Percentiles rank a stretch among this genome's conserved stretches.
phyloP scores from a whole-genome alignment of 805 yeast genomes.

The Ogataea henricii region DNA sequence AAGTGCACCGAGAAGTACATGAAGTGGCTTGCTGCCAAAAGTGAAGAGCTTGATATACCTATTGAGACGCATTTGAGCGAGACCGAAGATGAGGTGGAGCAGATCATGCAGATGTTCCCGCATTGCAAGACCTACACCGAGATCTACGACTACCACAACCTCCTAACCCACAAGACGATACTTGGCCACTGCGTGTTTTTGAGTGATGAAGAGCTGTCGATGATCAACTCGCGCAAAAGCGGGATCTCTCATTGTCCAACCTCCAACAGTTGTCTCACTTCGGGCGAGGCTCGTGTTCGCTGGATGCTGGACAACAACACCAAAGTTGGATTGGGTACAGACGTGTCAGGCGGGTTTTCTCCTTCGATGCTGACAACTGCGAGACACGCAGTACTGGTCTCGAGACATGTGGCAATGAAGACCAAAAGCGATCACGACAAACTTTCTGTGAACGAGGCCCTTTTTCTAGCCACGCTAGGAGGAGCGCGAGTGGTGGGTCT shows the following conservation, averaged over 20 bases:
- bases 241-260: constrained; percentile 91
- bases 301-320: constrained; percentile 61
- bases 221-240: constrained; percentile 52
- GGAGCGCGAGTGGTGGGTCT: constrained; percentile 76
- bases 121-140: constrained; percentile 65
- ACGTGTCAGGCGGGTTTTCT: constrained; percentile 70
- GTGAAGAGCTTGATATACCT: constrained; percentile 43
- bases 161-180: constrained; percentile 64
- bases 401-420: constrained; percentile 64
- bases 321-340: constrained; percentile 77
- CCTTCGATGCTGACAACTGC: constrained; percentile 62
- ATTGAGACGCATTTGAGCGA: constrained; percentile 87
- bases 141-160: constrained; percentile 63
- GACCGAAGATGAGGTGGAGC: constrained; percentile 66
- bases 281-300: constrained; percentile 83
- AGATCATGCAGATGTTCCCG: constrained; percentile 73
- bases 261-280: constrained; percentile 77
- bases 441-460: constrained; percentile 63
- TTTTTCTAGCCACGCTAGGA: constrained; percentile 79
- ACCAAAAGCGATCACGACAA: constrained; percentile 44
- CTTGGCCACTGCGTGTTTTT: constrained; percentile 86
- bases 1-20: constrained; percentile 68
- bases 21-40: constrained; percentile 44
- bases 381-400: constrained; percentile 65
- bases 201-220: constrained; percentile 56